Conservation (phyloP, 2,329 filamentous ascomycete species). For the Stromatinia cepivora region DNA sequence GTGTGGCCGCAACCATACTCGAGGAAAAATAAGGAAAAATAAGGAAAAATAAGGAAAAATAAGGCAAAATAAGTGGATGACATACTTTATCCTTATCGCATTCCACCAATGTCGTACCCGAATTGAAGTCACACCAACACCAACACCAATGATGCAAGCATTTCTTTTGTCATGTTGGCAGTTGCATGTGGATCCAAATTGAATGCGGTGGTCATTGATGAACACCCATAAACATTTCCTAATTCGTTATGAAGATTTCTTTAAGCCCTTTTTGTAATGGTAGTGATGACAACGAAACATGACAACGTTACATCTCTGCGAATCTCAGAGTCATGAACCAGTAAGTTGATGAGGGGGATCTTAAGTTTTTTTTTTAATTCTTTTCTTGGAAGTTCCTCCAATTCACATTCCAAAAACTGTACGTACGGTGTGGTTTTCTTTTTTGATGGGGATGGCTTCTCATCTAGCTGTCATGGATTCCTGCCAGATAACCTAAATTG, state of each 20-base stretch:
- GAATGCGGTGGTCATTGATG: not conserved
- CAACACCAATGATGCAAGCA: not conserved
- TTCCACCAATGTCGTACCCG: not conserved
- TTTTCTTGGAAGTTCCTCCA: too few species aligned
- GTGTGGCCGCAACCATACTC: constrained; percentile 10
- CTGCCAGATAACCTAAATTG: too few species aligned
- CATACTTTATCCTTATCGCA: not conserved
- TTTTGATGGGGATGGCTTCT: too few species aligned
- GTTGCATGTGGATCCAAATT: not conserved
- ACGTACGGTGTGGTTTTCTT: too few species aligned
- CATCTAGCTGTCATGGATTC: too few species aligned
- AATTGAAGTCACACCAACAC: not conserved
- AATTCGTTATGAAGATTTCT: not conserved
- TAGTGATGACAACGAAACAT: constrained; percentile 12
- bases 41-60: too few species aligned
- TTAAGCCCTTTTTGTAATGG: constrained; percentile 1
- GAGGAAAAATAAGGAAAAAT: constrained; percentile 10
- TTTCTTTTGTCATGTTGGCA: not conserved
- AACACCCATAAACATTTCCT: not conserved
- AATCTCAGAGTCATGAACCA: not conserved
- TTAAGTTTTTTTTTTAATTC: too few species aligned
- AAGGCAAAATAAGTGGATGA: too few species aligned
- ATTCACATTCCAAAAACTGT: too few species aligned
- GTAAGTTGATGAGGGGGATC: too few species aligned
- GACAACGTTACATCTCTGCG: constrained; percentile 1